Evolutionary conservation across 1,139 yeast species (phyloP).

Genomic region (Cylindricascospora bacillispora): DNA sequence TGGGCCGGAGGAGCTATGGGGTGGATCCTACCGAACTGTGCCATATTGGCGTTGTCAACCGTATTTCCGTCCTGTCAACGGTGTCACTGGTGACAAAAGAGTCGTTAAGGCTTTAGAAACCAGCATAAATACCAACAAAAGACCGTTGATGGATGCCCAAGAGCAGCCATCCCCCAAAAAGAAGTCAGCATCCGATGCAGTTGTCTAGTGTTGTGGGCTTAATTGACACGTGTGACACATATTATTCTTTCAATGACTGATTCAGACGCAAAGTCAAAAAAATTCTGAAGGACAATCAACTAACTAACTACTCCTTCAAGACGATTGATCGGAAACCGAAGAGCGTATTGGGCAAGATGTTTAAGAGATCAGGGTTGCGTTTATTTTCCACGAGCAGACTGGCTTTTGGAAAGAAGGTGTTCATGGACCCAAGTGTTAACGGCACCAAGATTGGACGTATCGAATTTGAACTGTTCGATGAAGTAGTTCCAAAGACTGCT

Average conservation of each 20-base stretch:
- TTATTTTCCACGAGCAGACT: constrained; percentile 17
- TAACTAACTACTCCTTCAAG: too few species aligned
- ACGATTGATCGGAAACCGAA: too few species aligned
- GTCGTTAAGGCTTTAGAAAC: constrained; percentile 15
- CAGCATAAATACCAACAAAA: too few species aligned
- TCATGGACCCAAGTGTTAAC: constrained; percentile 75
- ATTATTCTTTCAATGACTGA: too few species aligned
- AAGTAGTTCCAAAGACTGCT: constrained; percentile 84
- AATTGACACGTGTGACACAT: too few species aligned
- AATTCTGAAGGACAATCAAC: too few species aligned
- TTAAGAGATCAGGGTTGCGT: too few species aligned
- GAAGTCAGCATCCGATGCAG: constrained; percentile 7
- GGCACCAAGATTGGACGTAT: constrained; percentile 62
- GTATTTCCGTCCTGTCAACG: constrained; percentile 76
- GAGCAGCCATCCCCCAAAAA: constrained; percentile 6
- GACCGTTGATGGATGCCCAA: too few species aligned
- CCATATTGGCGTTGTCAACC: constrained; percentile 99
- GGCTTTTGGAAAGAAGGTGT: constrained; percentile 46
- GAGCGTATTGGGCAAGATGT: too few species aligned
- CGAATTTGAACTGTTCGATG: constrained; percentile 70
- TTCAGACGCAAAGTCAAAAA: too few species aligned
- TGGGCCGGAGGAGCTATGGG: constrained; percentile 56
- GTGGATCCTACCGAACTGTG: constrained; percentile 67
- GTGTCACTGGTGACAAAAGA: constrained; percentile 39
- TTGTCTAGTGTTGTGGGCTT: too few species aligned